These are phyloP conservation scores for Peronosclerospora sorghi DNA, from an alignment of 352 stramenopile genomes.

Conservation along the genomic window DNA sequence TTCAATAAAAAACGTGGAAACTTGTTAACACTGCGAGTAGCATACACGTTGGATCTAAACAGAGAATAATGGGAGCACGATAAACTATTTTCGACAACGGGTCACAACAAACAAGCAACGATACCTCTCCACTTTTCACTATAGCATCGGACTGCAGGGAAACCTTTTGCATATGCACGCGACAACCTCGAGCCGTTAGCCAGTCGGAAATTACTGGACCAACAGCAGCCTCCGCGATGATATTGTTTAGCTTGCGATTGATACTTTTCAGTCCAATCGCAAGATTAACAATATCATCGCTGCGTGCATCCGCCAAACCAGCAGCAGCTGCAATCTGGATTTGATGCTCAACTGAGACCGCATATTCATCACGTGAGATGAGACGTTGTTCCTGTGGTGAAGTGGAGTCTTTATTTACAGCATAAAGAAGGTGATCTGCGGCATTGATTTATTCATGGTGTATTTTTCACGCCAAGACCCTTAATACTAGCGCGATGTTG, in stretches of 20 bases:
- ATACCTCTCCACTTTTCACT: conserved; percentile 47
- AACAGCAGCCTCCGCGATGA: conserved; percentile 59
- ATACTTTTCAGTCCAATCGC: conserved; percentile 62
- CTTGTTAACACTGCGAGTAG: conserved; percentile 42
- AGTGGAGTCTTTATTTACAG: too few relatives aligned
- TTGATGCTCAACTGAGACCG: conserved; percentile 38
- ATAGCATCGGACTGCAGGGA: conserved; percentile 41
- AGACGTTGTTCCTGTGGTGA: too few relatives aligned
- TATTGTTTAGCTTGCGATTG: conserved; percentile 50
- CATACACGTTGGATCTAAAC: conserved; percentile 67
- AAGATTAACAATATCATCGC: conserved; percentile 51
- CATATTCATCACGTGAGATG: too few relatives aligned
- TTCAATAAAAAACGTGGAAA: conserved; percentile 65
- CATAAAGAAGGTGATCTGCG: too few relatives aligned
- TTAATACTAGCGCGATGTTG: too few relatives aligned
- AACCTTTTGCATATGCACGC: conserved; percentile 68
- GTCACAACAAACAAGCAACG: background rate
- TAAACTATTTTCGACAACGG: too few relatives aligned
- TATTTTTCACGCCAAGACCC: too few relatives aligned
- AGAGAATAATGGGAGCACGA: background rate
- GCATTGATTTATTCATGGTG: too few relatives aligned
- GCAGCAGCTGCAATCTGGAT: conserved; percentile 32
- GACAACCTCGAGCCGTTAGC: conserved; percentile 52
- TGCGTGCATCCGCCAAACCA: conserved; percentile 40
- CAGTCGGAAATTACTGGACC: conserved; percentile 51